A percentile compares a stretch with the other conserved stretches of the same genome.
These are phyloP conservation scores for Colletotrichum magnum DNA, from an alignment of 2,329 filamentous ascomycete genomes.

Conservation along the genomic window DNA sequence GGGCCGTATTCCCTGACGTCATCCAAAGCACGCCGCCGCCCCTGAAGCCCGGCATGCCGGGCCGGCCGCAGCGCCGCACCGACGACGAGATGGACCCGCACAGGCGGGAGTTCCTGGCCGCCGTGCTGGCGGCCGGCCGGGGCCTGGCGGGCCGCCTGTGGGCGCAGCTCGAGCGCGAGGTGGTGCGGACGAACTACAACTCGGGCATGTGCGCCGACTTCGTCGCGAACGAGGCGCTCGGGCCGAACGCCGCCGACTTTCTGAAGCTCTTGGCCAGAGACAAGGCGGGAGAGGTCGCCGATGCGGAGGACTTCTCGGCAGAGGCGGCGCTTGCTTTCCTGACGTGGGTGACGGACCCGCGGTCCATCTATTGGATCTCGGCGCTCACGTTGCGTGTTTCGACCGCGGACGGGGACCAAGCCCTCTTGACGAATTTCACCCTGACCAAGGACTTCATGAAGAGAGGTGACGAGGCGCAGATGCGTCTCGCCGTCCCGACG, in stretches of 20 bases:
- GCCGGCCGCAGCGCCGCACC: neutral
- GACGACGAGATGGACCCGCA: constrained; percentile 10
- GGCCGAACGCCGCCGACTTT: neutral
- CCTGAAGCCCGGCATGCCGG: neutral
- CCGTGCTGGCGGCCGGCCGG: neutral
- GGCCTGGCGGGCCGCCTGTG: constrained; percentile 7
- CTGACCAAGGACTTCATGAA: constrained; percentile 2
- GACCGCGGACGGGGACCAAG: neutral
- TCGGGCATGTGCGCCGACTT: constrained; percentile 21
- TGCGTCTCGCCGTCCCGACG: constrained; percentile 9
- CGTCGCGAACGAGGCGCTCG: neutral
- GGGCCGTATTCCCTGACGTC: constrained; percentile 6
- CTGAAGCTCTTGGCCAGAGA: neutral
- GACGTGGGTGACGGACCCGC: constrained; percentile 28
- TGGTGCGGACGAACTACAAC: constrained; percentile 19
- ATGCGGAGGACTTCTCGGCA: neutral
- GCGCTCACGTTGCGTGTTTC: neutral
- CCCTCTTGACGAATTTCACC: constrained; percentile 4
- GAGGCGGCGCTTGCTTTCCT: neutral
- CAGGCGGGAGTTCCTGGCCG: constrained; percentile 13
- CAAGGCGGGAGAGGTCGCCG: neutral
- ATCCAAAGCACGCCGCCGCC: constrained; percentile 23
- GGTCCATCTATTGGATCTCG: constrained; percentile 27
- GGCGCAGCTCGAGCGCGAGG: constrained; percentile 12
- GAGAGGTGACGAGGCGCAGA: neutral